Evolutionary conservation across 164 flowering plant genomes (phyloP).

Genomic region (Vitis amurensis): DNA sequence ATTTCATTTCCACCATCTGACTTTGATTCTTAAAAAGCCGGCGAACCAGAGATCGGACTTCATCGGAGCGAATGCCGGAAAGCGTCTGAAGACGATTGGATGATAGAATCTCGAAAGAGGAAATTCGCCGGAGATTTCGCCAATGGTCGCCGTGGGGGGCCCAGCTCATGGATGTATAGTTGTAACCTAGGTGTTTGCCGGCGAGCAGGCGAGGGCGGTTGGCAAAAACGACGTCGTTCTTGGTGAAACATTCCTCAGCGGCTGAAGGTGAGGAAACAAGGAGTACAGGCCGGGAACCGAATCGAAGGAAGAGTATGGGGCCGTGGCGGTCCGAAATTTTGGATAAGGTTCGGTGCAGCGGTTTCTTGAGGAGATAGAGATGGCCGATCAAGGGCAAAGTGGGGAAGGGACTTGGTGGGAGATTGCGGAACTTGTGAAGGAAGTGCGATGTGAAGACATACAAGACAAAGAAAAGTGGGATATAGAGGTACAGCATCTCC

Average conservation of each 20-base stretch:
- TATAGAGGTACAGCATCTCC: neutral
- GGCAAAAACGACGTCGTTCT: conserved; percentile 52
- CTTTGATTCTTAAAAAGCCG: conserved; percentile 3
- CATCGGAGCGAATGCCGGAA: conserved; percentile 34
- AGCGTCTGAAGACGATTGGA: conserved; percentile 28
- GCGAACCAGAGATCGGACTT: conserved; percentile 26
- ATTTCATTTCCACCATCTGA: conserved; percentile 31
- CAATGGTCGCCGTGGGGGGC: conserved; percentile 54
- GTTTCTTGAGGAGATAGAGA: conserved; percentile 32
- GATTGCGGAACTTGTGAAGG: conserved; percentile 7
- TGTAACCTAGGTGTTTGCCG: conserved; percentile 35
- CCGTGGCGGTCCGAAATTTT: conserved; percentile 27
- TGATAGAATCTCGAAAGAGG: conserved; percentile 44
- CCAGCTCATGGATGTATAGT: conserved; percentile 27
- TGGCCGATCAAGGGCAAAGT: conserved; percentile 23
- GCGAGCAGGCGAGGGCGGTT: conserved; percentile 44
- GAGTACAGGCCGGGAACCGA: conserved; percentile 39
- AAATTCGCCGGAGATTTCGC: conserved; percentile 49
- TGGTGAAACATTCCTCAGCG: conserved; percentile 47
- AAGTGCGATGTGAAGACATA: conserved; percentile 1
- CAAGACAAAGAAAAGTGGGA: conserved; percentile 1
- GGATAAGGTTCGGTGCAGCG: conserved; percentile 35
- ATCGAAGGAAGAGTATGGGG: conserved; percentile 23
- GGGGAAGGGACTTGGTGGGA: conserved; percentile 22
- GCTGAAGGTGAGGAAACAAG: conserved; percentile 49